These are phyloP conservation scores for Hamamelis virginiana DNA, from an alignment of 164 flowering plant genomes.

Conservation along the genomic window DNA sequence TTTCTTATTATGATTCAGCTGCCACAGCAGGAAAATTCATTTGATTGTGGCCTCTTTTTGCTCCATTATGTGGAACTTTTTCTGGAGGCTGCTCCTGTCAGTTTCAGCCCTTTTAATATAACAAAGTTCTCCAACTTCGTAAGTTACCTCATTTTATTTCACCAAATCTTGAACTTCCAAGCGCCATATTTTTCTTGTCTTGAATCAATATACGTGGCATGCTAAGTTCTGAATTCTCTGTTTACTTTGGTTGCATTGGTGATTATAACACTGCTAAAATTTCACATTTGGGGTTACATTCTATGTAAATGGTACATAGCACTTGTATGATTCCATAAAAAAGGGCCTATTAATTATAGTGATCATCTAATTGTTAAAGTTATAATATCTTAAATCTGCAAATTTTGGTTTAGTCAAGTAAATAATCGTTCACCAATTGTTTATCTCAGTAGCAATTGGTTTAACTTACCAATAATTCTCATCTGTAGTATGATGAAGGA, in stretches of 20 bases:
- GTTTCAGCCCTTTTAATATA: slow-evolving; percentile 71
- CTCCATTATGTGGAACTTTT: slow-evolving; percentile 90
- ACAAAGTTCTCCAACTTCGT: slow-evolving; percentile 60
- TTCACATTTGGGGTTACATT: background rate
- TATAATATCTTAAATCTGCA: too few relatives aligned
- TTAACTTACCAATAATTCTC: too few relatives aligned
- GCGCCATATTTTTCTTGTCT: background rate
- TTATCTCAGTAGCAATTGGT: too few relatives aligned
- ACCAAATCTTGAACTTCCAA: background rate
- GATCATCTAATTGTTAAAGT: too few relatives aligned
- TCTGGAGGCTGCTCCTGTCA: slow-evolving; percentile 64
- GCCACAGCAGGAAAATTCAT: slow-evolving; percentile 92
- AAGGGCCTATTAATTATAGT: too few relatives aligned
- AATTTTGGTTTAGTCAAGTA: too few relatives aligned
- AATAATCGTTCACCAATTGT: too few relatives aligned
- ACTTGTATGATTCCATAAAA: background rate
- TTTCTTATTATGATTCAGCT: slow-evolving; percentile 53
- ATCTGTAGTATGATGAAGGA: too few relatives aligned
- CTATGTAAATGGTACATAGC: background rate
- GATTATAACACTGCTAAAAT: background rate
- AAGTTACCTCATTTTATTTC: slow-evolving; percentile 35
- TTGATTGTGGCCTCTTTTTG: slow-evolving; percentile 96
- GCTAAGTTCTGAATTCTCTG: background rate
- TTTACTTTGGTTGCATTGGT: background rate
- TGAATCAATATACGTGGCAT: background rate